Percentiles rank a stretch among this genome's conserved stretches.
phyloP scores from a whole-genome alignment of 352 stramenopile genomes.

The Globisporangium uncinulatum region DNA sequence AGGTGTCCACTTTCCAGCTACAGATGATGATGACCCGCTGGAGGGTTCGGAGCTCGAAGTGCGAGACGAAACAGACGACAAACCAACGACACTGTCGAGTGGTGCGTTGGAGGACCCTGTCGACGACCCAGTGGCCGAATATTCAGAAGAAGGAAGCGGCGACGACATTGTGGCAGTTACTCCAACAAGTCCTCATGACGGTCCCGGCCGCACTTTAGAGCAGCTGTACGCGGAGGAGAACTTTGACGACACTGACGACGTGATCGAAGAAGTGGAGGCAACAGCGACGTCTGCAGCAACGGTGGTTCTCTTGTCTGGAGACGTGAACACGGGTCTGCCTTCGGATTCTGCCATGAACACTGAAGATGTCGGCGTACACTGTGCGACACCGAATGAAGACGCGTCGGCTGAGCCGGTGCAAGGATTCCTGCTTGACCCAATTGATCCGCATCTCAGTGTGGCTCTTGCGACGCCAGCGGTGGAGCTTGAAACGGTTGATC shows the following conservation, averaged over 20 bases:
- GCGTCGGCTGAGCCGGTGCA: background rate
- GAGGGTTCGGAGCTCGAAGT: background rate
- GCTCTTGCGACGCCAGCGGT: background rate
- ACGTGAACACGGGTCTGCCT: background rate
- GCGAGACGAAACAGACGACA: background rate
- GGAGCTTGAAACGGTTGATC: background rate
- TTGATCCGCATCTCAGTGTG: background rate
- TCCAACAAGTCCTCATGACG: background rate
- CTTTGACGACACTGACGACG: constrained; percentile 20
- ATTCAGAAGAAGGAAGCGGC: background rate
- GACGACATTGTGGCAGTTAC: background rate
- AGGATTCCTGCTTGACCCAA: background rate
- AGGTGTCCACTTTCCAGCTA: background rate
- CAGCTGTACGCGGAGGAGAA: constrained; percentile 23
- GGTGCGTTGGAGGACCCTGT: background rate
- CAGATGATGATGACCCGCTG: background rate
- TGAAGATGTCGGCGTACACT: no score
- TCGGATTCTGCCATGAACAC: background rate
- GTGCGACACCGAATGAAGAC: background rate
- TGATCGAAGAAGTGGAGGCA: constrained; percentile 2
- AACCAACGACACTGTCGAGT: background rate
- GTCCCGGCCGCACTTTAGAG: background rate
- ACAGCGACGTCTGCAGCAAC: background rate
- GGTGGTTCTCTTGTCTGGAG: background rate
- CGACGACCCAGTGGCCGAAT: background rate